phyloP scores from a whole-genome alignment of 805 yeast species.

The Kregervanrija pseudodelftensis region DNA sequence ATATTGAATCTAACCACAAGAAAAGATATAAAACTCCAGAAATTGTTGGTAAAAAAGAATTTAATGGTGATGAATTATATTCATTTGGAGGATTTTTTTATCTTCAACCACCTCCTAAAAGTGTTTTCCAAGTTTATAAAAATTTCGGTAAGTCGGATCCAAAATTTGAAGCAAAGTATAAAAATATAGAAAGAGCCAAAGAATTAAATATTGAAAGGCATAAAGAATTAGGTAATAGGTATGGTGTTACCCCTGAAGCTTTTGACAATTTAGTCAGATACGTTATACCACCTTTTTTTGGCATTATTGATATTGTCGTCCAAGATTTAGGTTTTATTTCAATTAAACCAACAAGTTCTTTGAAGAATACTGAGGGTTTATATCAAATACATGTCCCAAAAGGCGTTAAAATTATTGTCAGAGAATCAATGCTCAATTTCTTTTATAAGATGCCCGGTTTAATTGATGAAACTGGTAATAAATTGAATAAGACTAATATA shows the following conservation, averaged over 20 bases:
- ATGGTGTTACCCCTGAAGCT: constrained; percentile 18
- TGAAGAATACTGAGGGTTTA: constrained; percentile 19
- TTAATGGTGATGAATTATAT: constrained; percentile 18
- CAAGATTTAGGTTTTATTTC: constrained; percentile 59
- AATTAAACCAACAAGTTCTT: constrained; percentile 50
- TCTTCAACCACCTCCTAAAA: constrained; percentile 43
- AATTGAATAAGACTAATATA: constrained; percentile 11
- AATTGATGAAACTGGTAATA: constrained; percentile 12
- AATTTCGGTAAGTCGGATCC: constrained; percentile 30
- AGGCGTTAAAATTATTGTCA: constrained; percentile 44
- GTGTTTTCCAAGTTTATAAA: constrained; percentile 39
- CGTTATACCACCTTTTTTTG: constrained; percentile 64
- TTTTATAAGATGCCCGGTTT: constrained; percentile 18
- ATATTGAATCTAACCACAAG: constrained; percentile 1
- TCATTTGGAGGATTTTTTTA: constrained; percentile 59
- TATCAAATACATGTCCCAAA: constrained; percentile 49
- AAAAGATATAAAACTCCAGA: constrained; percentile 3
- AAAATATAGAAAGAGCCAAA: constrained; percentile 26
- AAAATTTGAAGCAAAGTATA: constrained; percentile 31
- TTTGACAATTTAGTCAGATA: constrained; percentile 33
- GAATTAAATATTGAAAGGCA: constrained; percentile 20
- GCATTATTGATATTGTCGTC: constrained; percentile 57
- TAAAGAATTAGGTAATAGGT: constrained; percentile 19
- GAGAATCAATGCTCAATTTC: constrained; percentile 29
- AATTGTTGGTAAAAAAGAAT: constrained; percentile 11